A percentile compares a stretch with the other conserved stretches of the same genome.
Conservation (phyloP, 768 basidiomycete species). For the Tulasnella sp. region DNA sequence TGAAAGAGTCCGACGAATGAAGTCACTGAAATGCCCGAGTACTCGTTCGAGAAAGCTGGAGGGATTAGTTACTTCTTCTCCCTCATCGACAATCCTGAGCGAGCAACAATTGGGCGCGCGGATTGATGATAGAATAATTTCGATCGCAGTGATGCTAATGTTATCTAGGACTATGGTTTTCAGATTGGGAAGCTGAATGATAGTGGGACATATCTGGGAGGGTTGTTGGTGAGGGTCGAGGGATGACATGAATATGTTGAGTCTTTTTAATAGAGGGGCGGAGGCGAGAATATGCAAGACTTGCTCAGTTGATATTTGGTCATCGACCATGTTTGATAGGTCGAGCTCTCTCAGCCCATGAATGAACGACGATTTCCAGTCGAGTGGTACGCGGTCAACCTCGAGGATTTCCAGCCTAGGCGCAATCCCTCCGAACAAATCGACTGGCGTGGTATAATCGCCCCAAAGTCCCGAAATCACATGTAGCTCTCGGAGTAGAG, state of each 20-base stretch:
- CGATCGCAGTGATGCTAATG: background rate
- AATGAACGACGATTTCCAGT: background rate
- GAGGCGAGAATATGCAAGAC: no score
- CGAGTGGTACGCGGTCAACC: background rate
- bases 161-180: background rate
- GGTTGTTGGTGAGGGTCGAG: background rate
- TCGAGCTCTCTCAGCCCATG: background rate
- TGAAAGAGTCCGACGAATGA: background rate
- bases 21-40: background rate
- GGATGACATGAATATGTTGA: conserved; percentile 51
- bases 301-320: background rate
- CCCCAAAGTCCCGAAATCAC: background rate
- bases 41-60: background rate
- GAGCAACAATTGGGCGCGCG: background rate
- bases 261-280: no score
- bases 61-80: background rate
- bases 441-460: background rate
- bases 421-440: background rate
- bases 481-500: background rate
- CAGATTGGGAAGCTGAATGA: background rate
- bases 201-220: background rate
- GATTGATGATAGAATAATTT: background rate
- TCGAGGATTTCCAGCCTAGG: background rate
- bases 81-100: background rate
- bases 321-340: background rate